phyloP scores from a whole-genome alignment of 2,329 filamentous ascomycete genomes.

The Monosporascus sp. region DNA sequence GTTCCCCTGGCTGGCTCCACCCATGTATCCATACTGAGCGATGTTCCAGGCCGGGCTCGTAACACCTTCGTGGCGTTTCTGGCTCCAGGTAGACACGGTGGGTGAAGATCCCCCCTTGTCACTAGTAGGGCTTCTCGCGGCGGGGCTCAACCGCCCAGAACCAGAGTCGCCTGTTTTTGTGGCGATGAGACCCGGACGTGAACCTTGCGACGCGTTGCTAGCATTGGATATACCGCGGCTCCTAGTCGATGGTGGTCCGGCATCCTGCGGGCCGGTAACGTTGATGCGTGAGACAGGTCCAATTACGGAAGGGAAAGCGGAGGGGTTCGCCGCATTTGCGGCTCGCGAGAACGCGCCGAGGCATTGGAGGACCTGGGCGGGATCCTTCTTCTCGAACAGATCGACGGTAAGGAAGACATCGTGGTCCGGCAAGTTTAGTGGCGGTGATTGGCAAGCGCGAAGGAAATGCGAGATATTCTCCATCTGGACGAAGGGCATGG shows the following conservation, averaged over 20 bases:
- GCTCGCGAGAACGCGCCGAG: slow-evolving; percentile 85
- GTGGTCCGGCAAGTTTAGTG: slow-evolving; percentile 83
- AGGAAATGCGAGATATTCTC: slow-evolving; percentile 98
- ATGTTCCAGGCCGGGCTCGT: slow-evolving; percentile 97
- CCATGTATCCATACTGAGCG: slow-evolving; percentile 97
- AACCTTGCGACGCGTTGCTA: slow-evolving; percentile 52
- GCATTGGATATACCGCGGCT: slow-evolving; percentile 47
- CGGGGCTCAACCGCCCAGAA: slow-evolving; percentile 56
- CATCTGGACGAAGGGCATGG: slow-evolving; percentile 99
- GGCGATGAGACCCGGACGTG: slow-evolving; percentile 36
- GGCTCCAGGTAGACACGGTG: slow-evolving; percentile 83
- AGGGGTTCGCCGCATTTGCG: slow-evolving; percentile 69
- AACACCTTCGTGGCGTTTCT: slow-evolving; percentile 69
- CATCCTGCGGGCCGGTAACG: slow-evolving; percentile 60
- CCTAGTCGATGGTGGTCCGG: slow-evolving; percentile 49
- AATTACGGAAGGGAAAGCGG: slow-evolving; percentile 68
- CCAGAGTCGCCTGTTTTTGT: slow-evolving; percentile 49
- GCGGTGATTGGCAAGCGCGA: slow-evolving; percentile 76
- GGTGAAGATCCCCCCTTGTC: slow-evolving; percentile 48
- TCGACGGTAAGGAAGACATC: slow-evolving; percentile 97
- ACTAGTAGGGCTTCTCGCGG: slow-evolving; percentile 54
- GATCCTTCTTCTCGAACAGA: slow-evolving; percentile 91
- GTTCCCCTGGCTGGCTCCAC: slow-evolving; percentile 92
- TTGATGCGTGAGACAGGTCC: slow-evolving; percentile 62
- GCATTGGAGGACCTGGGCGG: slow-evolving; percentile 91